Evolutionary conservation across 2,329 filamentous ascomycete genomes (phyloP), one percentile per base, ranked within the genome.

Genomic region (Sclerotinia sclerotiorum): DNA sequence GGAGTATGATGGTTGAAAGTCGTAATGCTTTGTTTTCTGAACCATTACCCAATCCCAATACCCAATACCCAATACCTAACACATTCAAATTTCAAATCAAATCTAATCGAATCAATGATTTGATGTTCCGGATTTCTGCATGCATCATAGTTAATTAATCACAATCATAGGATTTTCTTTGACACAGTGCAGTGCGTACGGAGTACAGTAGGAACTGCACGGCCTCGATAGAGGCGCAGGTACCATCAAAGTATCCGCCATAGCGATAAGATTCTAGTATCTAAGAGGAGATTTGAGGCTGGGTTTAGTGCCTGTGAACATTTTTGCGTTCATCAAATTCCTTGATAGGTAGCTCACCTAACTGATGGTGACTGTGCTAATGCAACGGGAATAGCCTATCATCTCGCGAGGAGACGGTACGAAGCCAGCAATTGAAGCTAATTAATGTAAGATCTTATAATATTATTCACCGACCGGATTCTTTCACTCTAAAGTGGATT

Each of bases 381-480:
- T n/a, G 35, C 54, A 15, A 17, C 39, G 4, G 21, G 15, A n/a
- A 39, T 17, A 24, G 21, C 17, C 21, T 24, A 39, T 21, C 54
- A 39, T 39, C 8, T n/a, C 17, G 5, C 15, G 32, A 11, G 54
- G 7, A 49, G 44, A 46, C 17, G 44, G 19, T 13, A 35, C 32
- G 13, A 29, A 29, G 29, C 52, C 52, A 32, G 29, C 3, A 27
- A 13, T 21, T 7, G 52, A 13, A 55, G 52, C 27, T 55, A 55
- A n/a, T 3, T 32, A 29, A 19, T 49, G 32, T 6, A 29, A 29
- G 29, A 29, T 29, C 29, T 4, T 48, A 49, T 19, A n/a, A n/a
- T n/a, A n/a, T n/a, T n/a, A 10, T 21, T 56, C 54, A 39, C 54
- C 54, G 54, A n/a, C 54, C 54, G 54, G 19, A 39, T 56, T 39